Base-by-base conservation (phyloP, 306 rosid species). In the Cucurbita pepo region DNA sequence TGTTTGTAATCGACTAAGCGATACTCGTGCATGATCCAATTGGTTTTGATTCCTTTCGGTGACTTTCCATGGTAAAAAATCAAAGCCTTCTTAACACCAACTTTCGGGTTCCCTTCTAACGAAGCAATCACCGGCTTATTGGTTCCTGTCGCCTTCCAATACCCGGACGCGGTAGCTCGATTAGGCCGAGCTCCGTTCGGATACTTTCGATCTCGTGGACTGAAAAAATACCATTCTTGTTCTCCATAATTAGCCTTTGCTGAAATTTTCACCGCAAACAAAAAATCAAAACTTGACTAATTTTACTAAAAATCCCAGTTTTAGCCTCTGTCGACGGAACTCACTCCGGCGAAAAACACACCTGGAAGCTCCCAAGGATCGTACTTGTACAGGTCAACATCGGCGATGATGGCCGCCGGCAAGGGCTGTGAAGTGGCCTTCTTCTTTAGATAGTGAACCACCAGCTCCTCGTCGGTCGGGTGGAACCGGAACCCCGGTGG, bases 361-460 rank as follows among this genome's bases (percentile, higher is more conserved):
- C 98, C 96, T 56, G 97, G 98, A 18, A 94, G 88, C 80, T 94
- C 95, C 98, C 97, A 94, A 0, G 98, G 98, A 74, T 94, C 98
- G 40, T 87, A 94, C 83, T 94, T 94, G 86, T 94, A 91, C 58
- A 94, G 96, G 76, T 94, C 95, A 47, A 94, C 95, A 45, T 94
- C 98, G 12, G 98, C 95, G 79, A 94, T 87, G 51, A 94, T 85
- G 71, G 92, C 81, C 1, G 89, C 91, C 0, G 97, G 98, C 10
- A 94, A 82, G 56, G 96, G 95, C 36, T 80, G 81, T 0, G 96
- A 90, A 61, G 78, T 54, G 30, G 76, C 58, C 78, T 87, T 89
- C 71, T 89, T 91, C 95, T 94, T 94, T 52, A 90, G 97, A 77
- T 94, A 94, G 79, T 94, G 97, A 80, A 94, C 89, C 19, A 94